Evolutionary conservation across 2,329 filamentous ascomycete species (phyloP), one percentile per base, ranked within the genome.

Genomic region (Claviceps pusilla): DNA sequence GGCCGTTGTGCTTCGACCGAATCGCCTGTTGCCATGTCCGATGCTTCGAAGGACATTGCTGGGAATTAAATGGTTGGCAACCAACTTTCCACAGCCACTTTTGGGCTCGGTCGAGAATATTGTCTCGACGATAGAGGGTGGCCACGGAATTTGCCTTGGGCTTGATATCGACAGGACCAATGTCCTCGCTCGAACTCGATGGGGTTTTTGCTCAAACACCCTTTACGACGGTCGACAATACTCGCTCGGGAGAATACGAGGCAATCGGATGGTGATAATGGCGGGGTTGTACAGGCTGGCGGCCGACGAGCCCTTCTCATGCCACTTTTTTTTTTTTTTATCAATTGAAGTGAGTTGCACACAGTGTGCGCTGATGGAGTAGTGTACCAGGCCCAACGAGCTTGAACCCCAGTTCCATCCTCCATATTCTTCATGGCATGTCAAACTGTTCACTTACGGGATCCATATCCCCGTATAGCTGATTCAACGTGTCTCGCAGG

Each of bases 1-100:
- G 74, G 74, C 39, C 69, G 64, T 53, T 66, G 64, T 51, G 61
- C 58, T 7, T 57, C 64, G 52, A 62, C 61, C 48, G 53, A 58
- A 14, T 69, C 63, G 48, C 60, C 39, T 58, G 60, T 60, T 31
- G 56, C 57, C 53, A 62, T 60, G n/a, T 57, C 56, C 5, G 54
- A 28, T 31, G 56, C 56, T 46, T 57, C 59, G 48, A 59, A 61
- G 41, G 60, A 57, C 65, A 66, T 66, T 39, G 43, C 14, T 14
- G 4, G n/a, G 7, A 12, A 33, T 2, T 39, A 33, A 24, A 43
- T 41, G 37, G 37, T 16, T 41, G 9, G 16, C 9, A 16, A 37
- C 12, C 28, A n/a, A 48, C 29, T 9, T 16, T 24, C 33, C 11
- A 39, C 33, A 50, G 33, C 37, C 16, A 24, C 12, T 50, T 33